Conservation (phyloP, 2,329 filamentous ascomycete species). For the Cladosporium austrohemisphaericum region DNA sequence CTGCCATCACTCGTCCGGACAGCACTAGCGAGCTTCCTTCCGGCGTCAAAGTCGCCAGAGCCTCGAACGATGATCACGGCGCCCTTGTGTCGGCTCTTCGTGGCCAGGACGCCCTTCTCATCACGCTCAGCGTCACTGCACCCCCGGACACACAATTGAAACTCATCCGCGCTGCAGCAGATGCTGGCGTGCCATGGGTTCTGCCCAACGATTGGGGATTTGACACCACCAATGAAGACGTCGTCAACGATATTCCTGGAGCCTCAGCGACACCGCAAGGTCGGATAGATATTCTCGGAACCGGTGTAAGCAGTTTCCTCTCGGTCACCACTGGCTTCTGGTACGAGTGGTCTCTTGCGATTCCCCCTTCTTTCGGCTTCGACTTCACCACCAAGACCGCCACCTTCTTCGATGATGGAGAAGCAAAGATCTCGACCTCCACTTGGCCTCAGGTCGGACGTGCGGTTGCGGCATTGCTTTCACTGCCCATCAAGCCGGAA, state of each 20-base stretch:
- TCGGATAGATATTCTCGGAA: slow-evolving; percentile 25
- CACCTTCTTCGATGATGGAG: slow-evolving; percentile 53
- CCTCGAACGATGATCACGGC: slow-evolving; percentile 48
- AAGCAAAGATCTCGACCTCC: slow-evolving; percentile 52
- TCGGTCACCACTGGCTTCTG: slow-evolving; percentile 30
- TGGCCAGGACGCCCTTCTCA: slow-evolving; percentile 38
- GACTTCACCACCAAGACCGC: slow-evolving; percentile 32
- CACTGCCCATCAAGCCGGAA: slow-evolving; percentile 36
- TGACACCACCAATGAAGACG: slow-evolving; percentile 27
- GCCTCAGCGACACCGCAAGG: slow-evolving; percentile 15
- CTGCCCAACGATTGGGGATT: slow-evolving; percentile 38
- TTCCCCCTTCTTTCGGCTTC: slow-evolving; percentile 34
- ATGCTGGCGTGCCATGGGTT: slow-evolving; percentile 38
- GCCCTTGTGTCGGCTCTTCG: slow-evolving; percentile 34
- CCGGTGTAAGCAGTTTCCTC: slow-evolving; percentile 28
- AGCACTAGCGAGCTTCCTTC: slow-evolving; percentile 41
- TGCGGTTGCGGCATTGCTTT: slow-evolving; percentile 48
- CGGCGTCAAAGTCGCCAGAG: slow-evolving; percentile 37
- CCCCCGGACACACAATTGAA: slow-evolving; percentile 28
- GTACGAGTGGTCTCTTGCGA: slow-evolving; percentile 38
- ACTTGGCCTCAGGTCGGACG: slow-evolving; percentile 57
- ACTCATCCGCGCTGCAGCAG: slow-evolving; percentile 35
- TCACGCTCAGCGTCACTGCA: slow-evolving; percentile 36
- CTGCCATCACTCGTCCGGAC: slow-evolving; percentile 47
- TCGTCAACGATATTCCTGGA: slow-evolving; percentile 23